Evolutionary conservation across 345 rosid genomes (phyloP), one percentile per base, ranked within the genome.

Genomic region (Diplotaxis tenuifolia): DNA sequence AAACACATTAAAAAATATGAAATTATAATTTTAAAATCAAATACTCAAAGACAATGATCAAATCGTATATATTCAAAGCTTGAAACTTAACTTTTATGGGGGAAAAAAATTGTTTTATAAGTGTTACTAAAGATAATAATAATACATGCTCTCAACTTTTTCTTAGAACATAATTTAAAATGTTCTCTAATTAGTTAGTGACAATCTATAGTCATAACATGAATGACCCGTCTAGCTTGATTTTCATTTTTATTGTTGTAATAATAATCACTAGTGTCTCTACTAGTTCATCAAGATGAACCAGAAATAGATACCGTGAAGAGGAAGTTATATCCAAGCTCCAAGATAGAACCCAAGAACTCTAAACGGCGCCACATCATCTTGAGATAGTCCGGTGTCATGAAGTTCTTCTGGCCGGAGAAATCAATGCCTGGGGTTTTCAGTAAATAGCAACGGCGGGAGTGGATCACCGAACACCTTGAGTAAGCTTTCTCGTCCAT

Each of bases 301-400:
- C 42, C 14, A 36, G 42, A 36, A 34, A 45, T 53, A 28, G 25
- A 27, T 81, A 84, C 89, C 84, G 92, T 84, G 68, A 82, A 83
- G 18, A 88, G 65, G 62, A 88, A 82, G 77, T 65, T 78, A 79
- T 84, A 88, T 20, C 93, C 90, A 71, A 79, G 59, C 31, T 74
- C 21, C 25, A 88, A 86, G 12, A 86, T 38, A n/a, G 60, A 21
- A 16, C 75, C 38, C 9, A 88, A 50, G 29, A 88, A 79, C 7
- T 81, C 75, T 45, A 83, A 79, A 58, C 85, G 71, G 4, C 64
- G 78, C 90, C 93, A 88, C 90, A 86, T 83, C 88, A 86, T 86
- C 20, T 81, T 65, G 23, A 86, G 65, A 79, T 83, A 86, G 34
- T 18, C 74, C 3, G 66, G 54, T 2, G 83, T 70, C 88, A 84